Conservation (phyloP, 1,139 yeast genomes). For the Pichia sp. region DNA sequence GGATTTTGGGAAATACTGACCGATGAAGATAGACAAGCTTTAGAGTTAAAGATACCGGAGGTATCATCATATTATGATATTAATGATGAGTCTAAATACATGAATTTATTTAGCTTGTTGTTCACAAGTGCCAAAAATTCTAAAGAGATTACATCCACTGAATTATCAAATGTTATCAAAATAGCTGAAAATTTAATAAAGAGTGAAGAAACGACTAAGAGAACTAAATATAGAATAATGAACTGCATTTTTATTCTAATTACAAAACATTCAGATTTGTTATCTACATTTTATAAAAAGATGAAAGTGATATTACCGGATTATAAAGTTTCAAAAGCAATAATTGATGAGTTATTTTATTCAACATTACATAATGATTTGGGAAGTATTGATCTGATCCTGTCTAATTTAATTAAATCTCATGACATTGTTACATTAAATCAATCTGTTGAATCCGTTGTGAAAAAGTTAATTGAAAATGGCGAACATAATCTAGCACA, state of each 20-base stretch:
- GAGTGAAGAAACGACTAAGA: background rate
- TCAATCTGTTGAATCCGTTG: conserved; percentile 8
- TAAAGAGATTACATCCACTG: conserved; percentile 1
- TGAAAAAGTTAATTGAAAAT: conserved; percentile 9
- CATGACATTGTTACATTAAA: conserved; percentile 1
- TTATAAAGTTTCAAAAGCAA: conserved; percentile 9
- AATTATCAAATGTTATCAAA: conserved; percentile 8
- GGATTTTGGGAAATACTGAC: conserved; percentile 13
- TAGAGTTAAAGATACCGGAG: background rate
- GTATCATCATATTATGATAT: background rate
- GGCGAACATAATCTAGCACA: conserved; percentile 13
- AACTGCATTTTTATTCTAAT: conserved; percentile 11
- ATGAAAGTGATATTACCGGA: conserved; percentile 8
- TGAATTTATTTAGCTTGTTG: conserved; percentile 4
- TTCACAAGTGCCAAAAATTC: conserved; percentile 3
- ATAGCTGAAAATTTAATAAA: conserved; percentile 10
- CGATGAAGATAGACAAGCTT: background rate
- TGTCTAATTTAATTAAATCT: conserved; percentile 6
- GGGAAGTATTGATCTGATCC: conserved; percentile 11
- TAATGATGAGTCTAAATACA: background rate
- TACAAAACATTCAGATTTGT: conserved; percentile 12
- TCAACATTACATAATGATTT: conserved; percentile 8
- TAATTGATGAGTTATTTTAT: conserved; percentile 6
- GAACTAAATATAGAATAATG: conserved; percentile 8
- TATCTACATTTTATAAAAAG: conserved; percentile 12